Percentiles rank a stretch among this genome's conserved stretches.
These are phyloP conservation scores for Testicularia cyperi DNA, from an alignment of 1,284 basidiomycete species.

Conservation along the genomic window DNA sequence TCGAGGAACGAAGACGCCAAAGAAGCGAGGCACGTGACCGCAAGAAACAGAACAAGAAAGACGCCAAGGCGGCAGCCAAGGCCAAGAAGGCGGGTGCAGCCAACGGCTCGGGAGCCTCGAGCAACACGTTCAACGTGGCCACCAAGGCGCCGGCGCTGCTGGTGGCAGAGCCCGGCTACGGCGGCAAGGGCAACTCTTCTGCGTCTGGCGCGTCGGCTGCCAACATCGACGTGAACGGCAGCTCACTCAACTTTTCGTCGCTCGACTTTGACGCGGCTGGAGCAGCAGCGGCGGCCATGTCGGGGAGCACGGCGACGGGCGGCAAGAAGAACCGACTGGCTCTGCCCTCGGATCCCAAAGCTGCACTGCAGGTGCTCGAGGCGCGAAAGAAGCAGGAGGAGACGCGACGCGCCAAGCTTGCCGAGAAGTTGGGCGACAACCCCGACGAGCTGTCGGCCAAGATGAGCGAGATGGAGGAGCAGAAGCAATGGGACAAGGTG, in stretches of 20 bases:
- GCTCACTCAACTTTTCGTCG: conserved; percentile 38
- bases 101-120: conserved; percentile 11
- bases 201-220: conserved; percentile 7
- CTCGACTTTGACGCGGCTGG: conserved; percentile 38
- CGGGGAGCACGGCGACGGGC: conserved; percentile 3
- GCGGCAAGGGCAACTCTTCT: conserved; percentile 16
- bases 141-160: conserved; percentile 43
- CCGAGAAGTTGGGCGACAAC: conserved; percentile 33
- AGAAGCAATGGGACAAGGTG: conserved; percentile 53
- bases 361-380: conserved; percentile 53
- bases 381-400: conserved; percentile 47
- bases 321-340: conserved; percentile 49
- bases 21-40: conserved; percentile 53
- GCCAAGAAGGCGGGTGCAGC: conserved; percentile 16
- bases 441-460: conserved; percentile 34
- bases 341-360: conserved; percentile 54
- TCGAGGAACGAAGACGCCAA: conserved; percentile 53
- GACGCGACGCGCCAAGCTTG: conserved; percentile 31
- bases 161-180: conserved; percentile 32
- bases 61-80: conserved; percentile 30
- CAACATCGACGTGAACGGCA: conserved; percentile 22
- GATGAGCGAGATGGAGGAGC: conserved; percentile 31
- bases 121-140: conserved; percentile 11
- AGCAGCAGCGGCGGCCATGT: conserved; percentile 16
- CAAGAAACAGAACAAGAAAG: conserved; percentile 51